Percentiles rank a stretch among this genome's conserved stretches.
phyloP scores from a whole-genome alignment of 2,329 filamentous ascomycete species.

The Byssothecium circinans region DNA sequence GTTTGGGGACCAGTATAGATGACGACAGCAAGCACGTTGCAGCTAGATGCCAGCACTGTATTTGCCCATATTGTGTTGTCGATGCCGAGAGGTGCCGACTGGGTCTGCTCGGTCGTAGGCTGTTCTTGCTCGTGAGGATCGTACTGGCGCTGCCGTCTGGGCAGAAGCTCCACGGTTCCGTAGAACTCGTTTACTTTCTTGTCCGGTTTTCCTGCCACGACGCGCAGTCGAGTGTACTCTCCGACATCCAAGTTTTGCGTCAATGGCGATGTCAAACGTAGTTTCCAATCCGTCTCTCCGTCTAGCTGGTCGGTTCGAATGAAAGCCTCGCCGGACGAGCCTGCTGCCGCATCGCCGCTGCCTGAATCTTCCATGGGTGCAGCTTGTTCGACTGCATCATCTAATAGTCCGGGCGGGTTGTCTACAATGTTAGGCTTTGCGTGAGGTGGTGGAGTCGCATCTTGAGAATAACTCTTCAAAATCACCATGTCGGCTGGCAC shows the following conservation, averaged over 20 bases:
- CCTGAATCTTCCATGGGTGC: slow-evolving; percentile 16
- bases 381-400: slow-evolving; percentile 9
- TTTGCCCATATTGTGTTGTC: slow-evolving; percentile 99
- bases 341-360: slow-evolving; percentile 18
- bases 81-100: slow-evolving; percentile 77
- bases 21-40: slow-evolving; percentile 82
- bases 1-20: slow-evolving; percentile 95
- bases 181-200: slow-evolving; percentile 93
- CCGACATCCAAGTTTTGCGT: slow-evolving; percentile 75
- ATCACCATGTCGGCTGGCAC: slow-evolving; percentile 95
- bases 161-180: slow-evolving; percentile 78
- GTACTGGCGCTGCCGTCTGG: slow-evolving; percentile 55
- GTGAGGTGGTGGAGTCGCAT: slow-evolving; percentile 15
- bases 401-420: slow-evolving; percentile 21
- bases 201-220: slow-evolving; percentile 88
- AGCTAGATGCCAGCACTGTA: slow-evolving; percentile 92
- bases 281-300: slow-evolving; percentile 98
- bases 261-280: slow-evolving; percentile 81
- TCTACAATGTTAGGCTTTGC: slow-evolving; percentile 4
- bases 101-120: slow-evolving; percentile 27
- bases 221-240: slow-evolving; percentile 66
- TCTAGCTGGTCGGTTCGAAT: slow-evolving; percentile 97
- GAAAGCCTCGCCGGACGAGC: slow-evolving; percentile 80
- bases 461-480: slow-evolving; percentile 70
- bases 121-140: slow-evolving; percentile 42